Evolutionary conservation across 1,139 yeast species (phyloP).

Genomic region (Debaryomyces fabryi): DNA sequence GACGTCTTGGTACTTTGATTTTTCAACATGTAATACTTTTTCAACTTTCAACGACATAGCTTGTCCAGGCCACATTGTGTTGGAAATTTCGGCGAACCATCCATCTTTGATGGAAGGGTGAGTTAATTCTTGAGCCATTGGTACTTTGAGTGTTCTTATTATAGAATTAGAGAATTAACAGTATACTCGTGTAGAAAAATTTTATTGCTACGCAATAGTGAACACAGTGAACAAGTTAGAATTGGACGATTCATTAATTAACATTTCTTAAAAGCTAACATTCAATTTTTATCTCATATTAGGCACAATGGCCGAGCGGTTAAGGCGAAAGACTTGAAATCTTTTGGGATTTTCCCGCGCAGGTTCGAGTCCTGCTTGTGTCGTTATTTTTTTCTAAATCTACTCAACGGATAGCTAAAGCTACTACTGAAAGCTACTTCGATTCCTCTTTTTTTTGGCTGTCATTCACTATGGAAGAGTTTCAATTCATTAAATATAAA

Average conservation of each 20-base stretch:
- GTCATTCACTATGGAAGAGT: slow-evolving; percentile 12
- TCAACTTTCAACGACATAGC: slow-evolving; percentile 87
- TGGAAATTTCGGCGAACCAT: slow-evolving; percentile 89
- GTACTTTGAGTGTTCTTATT: neutral
- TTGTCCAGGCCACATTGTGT: slow-evolving; percentile 95
- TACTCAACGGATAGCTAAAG: neutral
- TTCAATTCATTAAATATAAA: slow-evolving; percentile 24
- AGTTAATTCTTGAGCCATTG: slow-evolving; percentile 50
- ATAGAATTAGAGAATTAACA: neutral
- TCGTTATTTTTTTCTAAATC: slow-evolving; percentile 46
- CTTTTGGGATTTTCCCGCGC: slow-evolving; percentile 62
- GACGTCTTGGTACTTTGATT: slow-evolving; percentile 86
- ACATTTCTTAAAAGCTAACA: neutral
- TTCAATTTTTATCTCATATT: neutral
- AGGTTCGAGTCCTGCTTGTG: slow-evolving; percentile 91
- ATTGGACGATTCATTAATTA: neutral
- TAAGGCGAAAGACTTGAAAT: slow-evolving; percentile 7
- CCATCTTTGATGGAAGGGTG: slow-evolving; percentile 79
- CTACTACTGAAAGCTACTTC: neutral
- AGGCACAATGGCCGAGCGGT: slow-evolving; percentile 8
- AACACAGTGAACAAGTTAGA: neutral
- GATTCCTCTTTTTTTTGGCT: neutral
- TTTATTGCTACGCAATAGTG: slow-evolving; percentile 1
- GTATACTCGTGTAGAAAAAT: neutral
- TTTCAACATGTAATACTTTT: slow-evolving; percentile 75